These are phyloP conservation scores for Russula sp. DNA, from an alignment of 768 basidiomycete genomes.

Conservation along the genomic window DNA sequence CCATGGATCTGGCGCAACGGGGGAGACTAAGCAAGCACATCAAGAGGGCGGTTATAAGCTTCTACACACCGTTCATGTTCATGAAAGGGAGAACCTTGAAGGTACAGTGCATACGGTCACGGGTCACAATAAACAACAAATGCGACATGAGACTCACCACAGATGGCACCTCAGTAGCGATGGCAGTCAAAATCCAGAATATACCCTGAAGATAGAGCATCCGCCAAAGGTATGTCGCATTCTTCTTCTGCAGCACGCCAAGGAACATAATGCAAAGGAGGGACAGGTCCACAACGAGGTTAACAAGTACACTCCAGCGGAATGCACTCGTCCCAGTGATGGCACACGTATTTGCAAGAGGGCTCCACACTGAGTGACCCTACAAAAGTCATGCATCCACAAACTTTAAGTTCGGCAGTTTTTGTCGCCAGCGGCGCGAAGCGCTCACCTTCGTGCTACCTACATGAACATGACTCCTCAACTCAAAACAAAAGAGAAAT, in stretches of 20 bases:
- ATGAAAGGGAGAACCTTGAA: constrained; percentile 14
- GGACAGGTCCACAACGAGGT: constrained; percentile 16
- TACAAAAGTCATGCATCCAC: neutral
- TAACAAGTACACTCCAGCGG: constrained; percentile 16
- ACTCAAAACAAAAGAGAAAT: neutral
- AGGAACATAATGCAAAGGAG: constrained; percentile 16
- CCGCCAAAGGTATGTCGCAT: constrained; percentile 18
- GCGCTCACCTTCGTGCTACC: constrained; percentile 7
- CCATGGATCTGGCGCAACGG: constrained; percentile 12
- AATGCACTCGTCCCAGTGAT: constrained; percentile 11
- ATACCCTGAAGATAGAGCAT: constrained; percentile 20
- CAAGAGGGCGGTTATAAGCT: neutral
- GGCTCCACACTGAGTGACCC: constrained; percentile 1
- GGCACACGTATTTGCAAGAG: neutral
- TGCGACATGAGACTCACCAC: constrained; percentile 3
- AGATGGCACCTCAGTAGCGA: constrained; percentile 14
- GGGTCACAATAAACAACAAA: too few species aligned
- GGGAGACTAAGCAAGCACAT: neutral
- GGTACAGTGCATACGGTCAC: neutral
- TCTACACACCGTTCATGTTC: constrained; percentile 15
- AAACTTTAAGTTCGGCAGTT: too few species aligned
- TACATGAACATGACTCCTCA: neutral
- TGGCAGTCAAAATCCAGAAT: constrained; percentile 13
- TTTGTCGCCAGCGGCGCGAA: too few species aligned
- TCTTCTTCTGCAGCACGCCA: constrained; percentile 17